These are phyloP conservation scores for Penicillium griseofulvum DNA, from an alignment of 2,329 filamentous ascomycete species.

Conservation along the genomic window DNA sequence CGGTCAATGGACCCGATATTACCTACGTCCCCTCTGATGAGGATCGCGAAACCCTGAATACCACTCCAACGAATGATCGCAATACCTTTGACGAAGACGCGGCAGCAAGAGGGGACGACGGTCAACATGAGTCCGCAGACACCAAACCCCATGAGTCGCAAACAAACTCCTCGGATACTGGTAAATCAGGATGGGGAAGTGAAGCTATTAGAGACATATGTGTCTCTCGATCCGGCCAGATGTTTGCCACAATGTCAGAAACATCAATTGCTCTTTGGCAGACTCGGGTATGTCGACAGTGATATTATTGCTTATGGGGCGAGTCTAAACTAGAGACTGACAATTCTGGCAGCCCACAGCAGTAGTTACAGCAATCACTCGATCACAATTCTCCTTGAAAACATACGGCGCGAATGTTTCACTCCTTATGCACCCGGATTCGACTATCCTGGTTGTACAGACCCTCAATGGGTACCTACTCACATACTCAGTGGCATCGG, in stretches of 20 bases:
- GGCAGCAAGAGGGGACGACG: slow-evolving; percentile 2
- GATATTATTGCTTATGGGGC: slow-evolving; percentile 1
- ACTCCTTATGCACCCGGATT: slow-evolving; percentile 84
- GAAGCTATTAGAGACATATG: slow-evolving; percentile 72
- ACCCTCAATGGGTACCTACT: slow-evolving; percentile 85
- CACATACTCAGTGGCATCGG: slow-evolving; percentile 87
- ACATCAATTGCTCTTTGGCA: slow-evolving; percentile 94
- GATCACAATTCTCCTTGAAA: slow-evolving; percentile 74
- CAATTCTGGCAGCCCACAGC: slow-evolving; percentile 68
- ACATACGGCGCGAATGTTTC: slow-evolving; percentile 83
- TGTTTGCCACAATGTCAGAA: slow-evolving; percentile 83
- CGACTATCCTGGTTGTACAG: slow-evolving; percentile 85
- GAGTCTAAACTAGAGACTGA: slow-evolving; percentile 23
- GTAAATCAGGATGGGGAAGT: slow-evolving; percentile 46
- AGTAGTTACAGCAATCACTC: slow-evolving; percentile 77
- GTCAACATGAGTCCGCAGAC: background rate
- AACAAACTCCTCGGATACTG: slow-evolving; percentile 24
- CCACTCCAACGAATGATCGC: slow-evolving; percentile 20
- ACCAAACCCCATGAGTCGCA: slow-evolving; percentile 3
- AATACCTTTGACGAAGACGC: slow-evolving; percentile 27
- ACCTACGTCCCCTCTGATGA: slow-evolving; percentile 29
- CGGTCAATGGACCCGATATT: slow-evolving; percentile 46
- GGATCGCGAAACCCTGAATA: slow-evolving; percentile 17
- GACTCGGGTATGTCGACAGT: slow-evolving; percentile 65
- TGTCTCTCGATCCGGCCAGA: slow-evolving; percentile 73